Base-by-base conservation (phyloP, 192 early-diverging fungal genomes). In the Glomus cerebriforme region DNA sequence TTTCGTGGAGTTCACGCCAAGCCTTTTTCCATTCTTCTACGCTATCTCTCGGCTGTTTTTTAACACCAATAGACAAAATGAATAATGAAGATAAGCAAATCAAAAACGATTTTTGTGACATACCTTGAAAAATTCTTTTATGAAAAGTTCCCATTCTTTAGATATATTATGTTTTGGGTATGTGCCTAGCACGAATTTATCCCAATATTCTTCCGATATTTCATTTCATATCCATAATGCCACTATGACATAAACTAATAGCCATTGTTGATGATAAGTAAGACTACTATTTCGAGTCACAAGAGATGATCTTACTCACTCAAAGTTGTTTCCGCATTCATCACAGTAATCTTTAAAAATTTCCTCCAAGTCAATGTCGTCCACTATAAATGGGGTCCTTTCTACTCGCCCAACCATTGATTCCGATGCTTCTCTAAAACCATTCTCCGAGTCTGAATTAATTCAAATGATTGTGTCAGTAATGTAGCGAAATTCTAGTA, bases 101-200 rank as follows among this genome's bases (percentile, higher is more conserved):
- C 10, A 27, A 73, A 73, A 59, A 73, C 49, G 49, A 59, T 31
- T 43, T 8, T 43, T 66, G 10, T 58, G 35, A 60, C 60, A 77
- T 78, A 70, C 68, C 68, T 70, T 22, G 68, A 70, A 70, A 9
- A 70, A 70, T 70, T 70, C 73, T 74, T 74, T 58, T 74, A 74
- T 74, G 13, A 74, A 74, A 12, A 1, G 60, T 59, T 35, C 58
- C 73, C 73, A 74, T 13, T 74, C 73, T 32, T 74, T 32, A 74
- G 73, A 31, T 74, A 74, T 2, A 60, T 74, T 74, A 60, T 74
- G 59, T 59, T 74, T 13, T 0, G 73, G 73, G 60, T 74, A 74
- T 74, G 73, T 74, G 37, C 58, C 3, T 60, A 59, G 13, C 58
- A 74, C 73, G 13, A 74, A 74, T 74, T 74, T 12, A 13, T 12